Conservation (phyloP, 768 basidiomycete species). For the Russula sp. region DNA sequence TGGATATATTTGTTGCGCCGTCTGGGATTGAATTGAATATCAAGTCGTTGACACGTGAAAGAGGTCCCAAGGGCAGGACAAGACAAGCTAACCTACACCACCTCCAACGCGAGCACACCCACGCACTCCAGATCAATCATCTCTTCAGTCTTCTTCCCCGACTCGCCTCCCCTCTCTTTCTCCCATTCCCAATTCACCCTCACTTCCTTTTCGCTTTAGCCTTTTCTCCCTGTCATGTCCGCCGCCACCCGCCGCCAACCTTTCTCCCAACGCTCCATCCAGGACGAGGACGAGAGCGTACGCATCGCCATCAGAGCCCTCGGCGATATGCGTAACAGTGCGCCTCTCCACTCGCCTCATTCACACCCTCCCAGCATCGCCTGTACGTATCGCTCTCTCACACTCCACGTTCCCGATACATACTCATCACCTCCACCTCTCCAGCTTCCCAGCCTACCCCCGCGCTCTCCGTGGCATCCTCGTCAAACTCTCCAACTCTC, state of each 20-base stretch:
- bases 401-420: background rate
- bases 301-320: slow-evolving; percentile 72
- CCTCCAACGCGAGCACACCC: background rate
- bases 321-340: slow-evolving; percentile 57
- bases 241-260: slow-evolving; percentile 7
- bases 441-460: slow-evolving; percentile 32
- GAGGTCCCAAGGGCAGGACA: no score
- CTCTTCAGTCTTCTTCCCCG: background rate
- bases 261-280: slow-evolving; percentile 26
- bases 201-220: background rate
- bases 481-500: slow-evolving; percentile 29
- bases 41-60: slow-evolving; percentile 11
- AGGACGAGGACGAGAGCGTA: slow-evolving; percentile 65
- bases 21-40: slow-evolving; percentile 4
- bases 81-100: background rate
- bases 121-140: background rate
- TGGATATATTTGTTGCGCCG: background rate
- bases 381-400: slow-evolving; percentile 22
- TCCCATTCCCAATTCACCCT: background rate
- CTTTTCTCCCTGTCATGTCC: slow-evolving; percentile 7
- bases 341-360: background rate
- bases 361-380: slow-evolving; percentile 22
- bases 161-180: background rate
- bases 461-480: slow-evolving; percentile 29
- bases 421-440: background rate